Conservation (phyloP, 108 stramenopile species). For the Skeletonema menzelii region DNA sequence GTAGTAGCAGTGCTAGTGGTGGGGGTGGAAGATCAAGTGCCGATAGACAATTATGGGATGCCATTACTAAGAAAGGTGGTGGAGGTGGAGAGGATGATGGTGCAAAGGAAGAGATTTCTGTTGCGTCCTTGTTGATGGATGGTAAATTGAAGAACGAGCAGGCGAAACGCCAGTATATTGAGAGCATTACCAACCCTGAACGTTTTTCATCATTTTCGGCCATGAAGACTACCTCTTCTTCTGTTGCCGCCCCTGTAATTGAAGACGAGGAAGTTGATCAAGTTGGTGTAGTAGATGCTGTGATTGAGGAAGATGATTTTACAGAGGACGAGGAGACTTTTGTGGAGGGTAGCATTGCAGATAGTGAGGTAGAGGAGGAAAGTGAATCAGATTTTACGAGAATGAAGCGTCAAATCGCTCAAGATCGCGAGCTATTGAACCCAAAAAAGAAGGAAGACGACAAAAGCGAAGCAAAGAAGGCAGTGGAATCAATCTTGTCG, state of each 20-base stretch:
- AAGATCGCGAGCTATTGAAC: conserved; percentile 34
- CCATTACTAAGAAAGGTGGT: conserved; percentile 26
- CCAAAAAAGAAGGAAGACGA: conserved; percentile 11
- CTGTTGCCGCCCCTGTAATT: background rate
- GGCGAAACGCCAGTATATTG: conserved; percentile 56
- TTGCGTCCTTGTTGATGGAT: conserved; percentile 32
- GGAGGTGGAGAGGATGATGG: background rate
- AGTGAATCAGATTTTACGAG: conserved; percentile 21
- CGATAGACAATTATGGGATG: conserved; percentile 41
- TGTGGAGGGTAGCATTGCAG: background rate
- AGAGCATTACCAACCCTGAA: conserved; percentile 56
- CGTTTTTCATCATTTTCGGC: conserved; percentile 53
- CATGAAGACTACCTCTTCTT: conserved; percentile 5
- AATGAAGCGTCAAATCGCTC: conserved; percentile 34
- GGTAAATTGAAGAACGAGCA: conserved; percentile 42
- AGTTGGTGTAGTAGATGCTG: too few species aligned
- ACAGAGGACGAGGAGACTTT: background rate
- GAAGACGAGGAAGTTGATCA: conserved; percentile 7
- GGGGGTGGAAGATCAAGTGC: background rate
- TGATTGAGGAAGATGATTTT: conserved; percentile 13
- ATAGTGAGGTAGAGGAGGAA: background rate
- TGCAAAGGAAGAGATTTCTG: conserved; percentile 4
- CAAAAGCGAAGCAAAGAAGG: conserved; percentile 27
- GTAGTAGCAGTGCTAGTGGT: background rate
- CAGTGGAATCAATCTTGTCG: conserved; percentile 38